Base-by-base conservation (phyloP, 371 early-diverging fungal species). In the Thermomucor indicae-seudaticae region DNA sequence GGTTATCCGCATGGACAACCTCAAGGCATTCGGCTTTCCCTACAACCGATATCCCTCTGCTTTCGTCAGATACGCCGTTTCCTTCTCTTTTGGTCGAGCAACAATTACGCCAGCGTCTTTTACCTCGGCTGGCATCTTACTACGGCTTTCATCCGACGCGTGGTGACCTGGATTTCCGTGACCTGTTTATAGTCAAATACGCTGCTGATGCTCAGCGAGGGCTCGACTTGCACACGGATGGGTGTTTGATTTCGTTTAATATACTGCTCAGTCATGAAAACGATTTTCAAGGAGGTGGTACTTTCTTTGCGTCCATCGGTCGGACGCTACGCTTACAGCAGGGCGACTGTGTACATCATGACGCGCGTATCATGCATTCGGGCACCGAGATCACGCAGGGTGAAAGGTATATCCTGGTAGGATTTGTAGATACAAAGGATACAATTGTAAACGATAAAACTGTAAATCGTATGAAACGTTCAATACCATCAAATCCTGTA, bases 201-300 rank as follows among this genome's bases (percentile, higher is more conserved):
- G 41, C 64, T 1, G 62, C 67, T 17, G 53, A 59, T 6, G 67
- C 59, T 4, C 85, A 84, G 57, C 55, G 59, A 2, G 64, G 68
- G 3, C 64, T 84, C 2, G 56, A 40, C 4, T 16, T 66, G 16
- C 85, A 84, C 44, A 72, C 79, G 16, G 85, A 84, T 43, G 85
- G 85, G 0, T 80, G 85, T 38, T 51, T 84, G 30, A 58, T 81
- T 1, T 79, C 79, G 3, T 60, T 84, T 31, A 84, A 79, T 8
- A 43, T 83, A 2, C 65, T 84, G 30, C 51, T 84, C 23, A 83
- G 76, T 43, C 31, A 62, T 17, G 51, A 60, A 6, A 32, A 42
- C n/a, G 77, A 81, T n/a, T 84, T 83, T 52, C 63, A 68, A 19
- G 83, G 83, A 8, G 84, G 84, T 27, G 84, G 84, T 4, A 84